Conservation (phyloP, 305 asterid genomes). For the Rubia tinctorum region DNA sequence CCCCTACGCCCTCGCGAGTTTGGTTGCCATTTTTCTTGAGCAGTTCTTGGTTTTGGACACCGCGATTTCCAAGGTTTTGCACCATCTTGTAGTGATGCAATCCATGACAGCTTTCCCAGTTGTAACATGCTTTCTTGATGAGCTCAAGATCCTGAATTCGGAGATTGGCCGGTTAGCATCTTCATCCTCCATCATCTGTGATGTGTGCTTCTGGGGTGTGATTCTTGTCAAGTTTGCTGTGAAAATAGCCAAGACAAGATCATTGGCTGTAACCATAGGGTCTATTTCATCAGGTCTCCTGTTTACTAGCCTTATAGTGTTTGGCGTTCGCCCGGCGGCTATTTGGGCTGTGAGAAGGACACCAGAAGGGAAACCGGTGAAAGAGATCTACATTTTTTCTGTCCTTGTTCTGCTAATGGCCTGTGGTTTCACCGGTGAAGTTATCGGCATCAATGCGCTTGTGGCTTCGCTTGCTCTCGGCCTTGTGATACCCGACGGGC, state of each 20-base stretch:
- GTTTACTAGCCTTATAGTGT: constrained; percentile 29
- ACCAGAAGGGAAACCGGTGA: constrained; percentile 56
- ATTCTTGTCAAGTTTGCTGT: constrained; percentile 31
- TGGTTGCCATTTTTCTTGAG: constrained; percentile 38
- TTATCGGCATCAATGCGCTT: constrained; percentile 49
- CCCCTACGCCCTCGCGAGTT: constrained; percentile 46
- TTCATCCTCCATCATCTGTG: constrained; percentile 57
- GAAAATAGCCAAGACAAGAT: constrained; percentile 27
- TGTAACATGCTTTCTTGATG: constrained; percentile 58
- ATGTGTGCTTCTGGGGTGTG: constrained; percentile 48
- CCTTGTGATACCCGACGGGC: constrained; percentile 61
- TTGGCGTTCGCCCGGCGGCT: constrained; percentile 56
- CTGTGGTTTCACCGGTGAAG: constrained; percentile 47
- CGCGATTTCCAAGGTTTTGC: constrained; percentile 37
- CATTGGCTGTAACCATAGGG: constrained; percentile 34
- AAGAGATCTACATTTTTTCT: constrained; percentile 38
- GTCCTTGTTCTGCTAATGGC: constrained; percentile 37
- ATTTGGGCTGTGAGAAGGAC: constrained; percentile 51
- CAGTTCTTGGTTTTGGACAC: constrained; percentile 38
- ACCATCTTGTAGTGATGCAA: constrained; percentile 33
- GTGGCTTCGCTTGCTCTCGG: constrained; percentile 49
- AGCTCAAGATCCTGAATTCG: constrained; percentile 63
- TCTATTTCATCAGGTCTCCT: constrained; percentile 26
- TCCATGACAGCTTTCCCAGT: constrained; percentile 76
- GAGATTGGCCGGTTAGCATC: constrained; percentile 68